phyloP scores from a whole-genome alignment of 257 asterid species.

The Hygrophila difformis region DNA sequence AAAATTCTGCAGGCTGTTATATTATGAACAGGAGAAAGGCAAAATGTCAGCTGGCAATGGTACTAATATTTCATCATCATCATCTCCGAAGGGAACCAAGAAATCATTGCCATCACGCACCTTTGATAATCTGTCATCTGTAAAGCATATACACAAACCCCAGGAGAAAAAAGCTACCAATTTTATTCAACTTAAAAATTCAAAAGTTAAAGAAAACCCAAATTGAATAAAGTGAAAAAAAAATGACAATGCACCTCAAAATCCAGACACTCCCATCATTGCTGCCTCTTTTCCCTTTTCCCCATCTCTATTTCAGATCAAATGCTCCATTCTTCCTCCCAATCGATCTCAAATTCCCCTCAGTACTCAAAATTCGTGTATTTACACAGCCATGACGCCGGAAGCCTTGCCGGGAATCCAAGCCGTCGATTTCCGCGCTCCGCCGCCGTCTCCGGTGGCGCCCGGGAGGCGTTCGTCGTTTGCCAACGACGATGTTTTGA shows the following conservation, averaged over 20 bases:
- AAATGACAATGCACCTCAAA: constrained; percentile 35
- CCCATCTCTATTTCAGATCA: constrained; percentile 7
- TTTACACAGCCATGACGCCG: constrained; percentile 37
- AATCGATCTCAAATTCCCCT: constrained; percentile 4
- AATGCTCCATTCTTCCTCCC: constrained; percentile 4
- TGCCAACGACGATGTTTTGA: constrained; percentile 52
- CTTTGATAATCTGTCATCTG: constrained; percentile 51
- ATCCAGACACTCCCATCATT: constrained; percentile 66
- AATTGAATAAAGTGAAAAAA: constrained; percentile 32
- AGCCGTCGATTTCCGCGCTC: constrained; percentile 69
- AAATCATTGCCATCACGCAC: constrained; percentile 30
- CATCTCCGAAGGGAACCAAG: constrained; percentile 6
- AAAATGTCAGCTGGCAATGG: constrained; percentile 30
- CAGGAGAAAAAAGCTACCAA: constrained; percentile 22
- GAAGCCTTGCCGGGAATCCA: constrained; percentile 29
- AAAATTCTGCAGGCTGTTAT: constrained; percentile 5
- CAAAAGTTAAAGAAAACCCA: constrained; percentile 18
- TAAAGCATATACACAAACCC: constrained; percentile 50
- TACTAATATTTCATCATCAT: constrained; percentile 19
- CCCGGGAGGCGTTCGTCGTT: constrained; percentile 51
- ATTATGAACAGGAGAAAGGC: constrained; percentile 8
- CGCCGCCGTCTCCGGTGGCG: constrained; percentile 90
- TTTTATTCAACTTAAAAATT: constrained; percentile 11
- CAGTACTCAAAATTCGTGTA: not conserved
- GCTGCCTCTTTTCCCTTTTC: constrained; percentile 36